A percentile compares a stretch with the other conserved stretches of the same genome.
Evolutionary conservation across 805 yeast genomes (phyloP).

Genomic region (Saccharomycopsis olivae): DNA sequence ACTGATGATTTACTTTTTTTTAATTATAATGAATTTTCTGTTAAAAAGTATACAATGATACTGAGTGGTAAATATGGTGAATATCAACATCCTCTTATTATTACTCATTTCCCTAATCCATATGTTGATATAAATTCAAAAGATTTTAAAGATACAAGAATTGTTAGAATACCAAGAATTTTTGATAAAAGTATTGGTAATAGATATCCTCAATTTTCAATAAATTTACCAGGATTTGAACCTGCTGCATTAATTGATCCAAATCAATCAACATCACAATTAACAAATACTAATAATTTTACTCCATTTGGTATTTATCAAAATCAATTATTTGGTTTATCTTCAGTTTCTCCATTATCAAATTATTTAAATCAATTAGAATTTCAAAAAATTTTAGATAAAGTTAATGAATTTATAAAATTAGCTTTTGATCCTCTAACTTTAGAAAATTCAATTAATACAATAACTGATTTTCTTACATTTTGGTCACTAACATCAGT

Average conservation of each 20-base stretch:
- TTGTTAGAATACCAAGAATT: conserved; percentile 55
- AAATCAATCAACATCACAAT: neutral
- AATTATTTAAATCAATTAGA: conserved; percentile 28
- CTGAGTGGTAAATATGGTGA: neutral
- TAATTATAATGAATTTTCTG: conserved; percentile 57
- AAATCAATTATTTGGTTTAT: conserved; percentile 38
- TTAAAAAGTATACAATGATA: conserved; percentile 22
- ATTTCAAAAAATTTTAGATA: conserved; percentile 30
- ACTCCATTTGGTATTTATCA: conserved; percentile 29
- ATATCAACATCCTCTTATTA: conserved; percentile 29
- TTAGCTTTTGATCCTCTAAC: conserved; percentile 31
- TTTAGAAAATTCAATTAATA: conserved; percentile 31
- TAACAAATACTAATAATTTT: conserved; percentile 21
- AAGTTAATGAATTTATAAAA: conserved; percentile 33
- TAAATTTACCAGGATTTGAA: conserved; percentile 46
- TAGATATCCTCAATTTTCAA: conserved; percentile 46
- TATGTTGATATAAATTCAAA: conserved; percentile 29
- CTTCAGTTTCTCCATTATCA: conserved; percentile 43
- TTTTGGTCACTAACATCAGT: conserved; percentile 29
- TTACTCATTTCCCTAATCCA: conserved; percentile 61
- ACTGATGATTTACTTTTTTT: conserved; percentile 33
- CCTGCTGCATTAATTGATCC: conserved; percentile 43
- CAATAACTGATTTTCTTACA: conserved; percentile 28
- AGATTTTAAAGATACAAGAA: conserved; percentile 32
- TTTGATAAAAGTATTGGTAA: conserved; percentile 22